These are phyloP conservation scores for Globisporangium spinosum DNA, from an alignment of 352 stramenopile genomes.

Conservation along the genomic window DNA sequence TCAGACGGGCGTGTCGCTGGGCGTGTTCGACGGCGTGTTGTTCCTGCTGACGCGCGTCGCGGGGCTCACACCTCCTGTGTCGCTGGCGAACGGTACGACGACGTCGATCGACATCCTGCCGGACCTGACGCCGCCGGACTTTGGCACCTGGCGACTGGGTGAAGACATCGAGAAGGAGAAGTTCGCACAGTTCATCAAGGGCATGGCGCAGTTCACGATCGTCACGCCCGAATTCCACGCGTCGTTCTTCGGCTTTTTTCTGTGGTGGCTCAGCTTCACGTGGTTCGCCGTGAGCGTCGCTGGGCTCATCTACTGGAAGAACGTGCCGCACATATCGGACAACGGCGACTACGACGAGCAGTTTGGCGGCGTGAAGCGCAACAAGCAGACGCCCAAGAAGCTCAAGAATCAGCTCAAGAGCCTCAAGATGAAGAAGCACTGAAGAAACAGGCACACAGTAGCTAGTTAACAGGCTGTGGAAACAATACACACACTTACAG, in stretches of 20 bases:
- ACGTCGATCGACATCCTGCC: conserved; percentile 27
- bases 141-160: conserved; percentile 56
- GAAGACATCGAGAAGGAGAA: conserved; percentile 43
- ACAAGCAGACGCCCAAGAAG: conserved; percentile 61
- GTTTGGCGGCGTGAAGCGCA: conserved; percentile 21
- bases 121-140: conserved; percentile 31
- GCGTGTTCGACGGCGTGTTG: conserved; percentile 29
- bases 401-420: conserved; percentile 73
- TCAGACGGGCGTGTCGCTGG: conserved; percentile 52
- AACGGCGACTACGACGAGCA: conserved; percentile 6
- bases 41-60: conserved; percentile 24
- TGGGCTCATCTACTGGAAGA: conserved; percentile 67
- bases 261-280: conserved; percentile 46
- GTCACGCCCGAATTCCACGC: conserved; percentile 57
- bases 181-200: conserved; percentile 52
- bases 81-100: conserved; percentile 18
- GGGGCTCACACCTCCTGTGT: conserved; percentile 14
- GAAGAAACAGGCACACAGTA: background rate
- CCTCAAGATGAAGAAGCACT: conserved; percentile 66
- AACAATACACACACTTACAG: background rate
- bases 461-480: background rate
- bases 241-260: conserved; percentile 58
- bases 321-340: conserved; percentile 33
- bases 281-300: conserved; percentile 55
- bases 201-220: conserved; percentile 60